Conservation (phyloP, 805 yeast genomes). For the Helenozyma baotianmanensis region DNA sequence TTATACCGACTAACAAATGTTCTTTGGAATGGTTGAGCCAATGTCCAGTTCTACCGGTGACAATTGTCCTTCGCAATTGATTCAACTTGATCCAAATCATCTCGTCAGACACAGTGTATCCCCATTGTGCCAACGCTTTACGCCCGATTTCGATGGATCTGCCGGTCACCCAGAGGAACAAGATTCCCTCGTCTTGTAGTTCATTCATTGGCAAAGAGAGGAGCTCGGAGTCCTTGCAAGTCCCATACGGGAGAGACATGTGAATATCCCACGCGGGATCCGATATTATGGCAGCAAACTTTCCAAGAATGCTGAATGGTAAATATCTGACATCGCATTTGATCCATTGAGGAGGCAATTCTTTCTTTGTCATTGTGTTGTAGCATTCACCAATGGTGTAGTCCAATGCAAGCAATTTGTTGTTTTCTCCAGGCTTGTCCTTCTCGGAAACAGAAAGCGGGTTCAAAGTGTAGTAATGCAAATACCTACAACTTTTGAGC, state of each 20-base stretch:
- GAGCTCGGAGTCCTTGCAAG: conserved; percentile 74
- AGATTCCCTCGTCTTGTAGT: conserved; percentile 78
- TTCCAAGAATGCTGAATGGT: conserved; percentile 68
- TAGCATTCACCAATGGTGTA: conserved; percentile 48
- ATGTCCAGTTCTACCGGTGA: conserved; percentile 95
- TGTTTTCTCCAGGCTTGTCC: conserved; percentile 1
- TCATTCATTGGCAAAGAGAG: conserved; percentile 58
- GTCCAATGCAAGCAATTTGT: conserved; percentile 23
- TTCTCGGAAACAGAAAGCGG: conserved; percentile 23
- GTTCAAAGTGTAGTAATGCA: conserved; percentile 62
- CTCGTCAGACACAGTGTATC: conserved; percentile 74
- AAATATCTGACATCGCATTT: conserved; percentile 74
- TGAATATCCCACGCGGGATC: conserved; percentile 98
- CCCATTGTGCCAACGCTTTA: conserved; percentile 73
- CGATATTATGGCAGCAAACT: conserved; percentile 77
- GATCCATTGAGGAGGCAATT: conserved; percentile 75
- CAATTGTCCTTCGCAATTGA: conserved; percentile 81
- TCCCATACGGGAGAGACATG: conserved; percentile 76
- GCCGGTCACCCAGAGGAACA: conserved; percentile 93
- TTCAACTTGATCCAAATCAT: conserved; percentile 88
- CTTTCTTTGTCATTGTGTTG: conserved; percentile 30
- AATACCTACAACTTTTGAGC: conserved; percentile 69
- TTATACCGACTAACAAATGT: conserved; percentile 78
- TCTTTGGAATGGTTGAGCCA: conserved; percentile 96
- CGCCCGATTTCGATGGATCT: conserved; percentile 88